phyloP scores from a whole-genome alignment of 305 asterid species.

The Fraxinus baroniana region DNA sequence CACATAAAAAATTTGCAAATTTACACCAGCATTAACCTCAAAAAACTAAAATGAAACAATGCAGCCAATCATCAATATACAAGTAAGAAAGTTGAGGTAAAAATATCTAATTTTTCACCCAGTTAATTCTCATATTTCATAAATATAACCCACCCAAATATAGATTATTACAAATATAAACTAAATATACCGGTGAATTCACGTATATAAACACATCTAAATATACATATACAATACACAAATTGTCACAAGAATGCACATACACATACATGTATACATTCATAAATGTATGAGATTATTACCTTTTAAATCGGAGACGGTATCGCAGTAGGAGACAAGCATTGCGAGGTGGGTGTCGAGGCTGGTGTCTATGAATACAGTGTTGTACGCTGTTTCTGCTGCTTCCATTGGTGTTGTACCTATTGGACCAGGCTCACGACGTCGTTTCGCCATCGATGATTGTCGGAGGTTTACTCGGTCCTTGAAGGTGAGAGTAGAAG shows the following conservation, averaged over 20 bases:
- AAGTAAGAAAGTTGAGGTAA: not conserved
- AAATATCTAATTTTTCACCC: not conserved
- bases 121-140: not conserved
- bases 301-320: conserved; percentile 60
- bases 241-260: not conserved
- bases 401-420: conserved; percentile 6
- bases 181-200: not conserved
- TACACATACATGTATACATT: not conserved
- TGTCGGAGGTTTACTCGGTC: not conserved
- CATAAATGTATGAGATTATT: not conserved
- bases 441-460: conserved; percentile 44
- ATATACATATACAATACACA: not conserved
- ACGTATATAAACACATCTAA: not conserved
- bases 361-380: conserved; percentile 63
- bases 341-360: conserved; percentile 60
- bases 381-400: conserved; percentile 20
- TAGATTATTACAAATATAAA: not conserved
- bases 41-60: not conserved
- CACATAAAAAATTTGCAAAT: not conserved
- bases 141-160: not conserved
- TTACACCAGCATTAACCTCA: not conserved
- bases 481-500: not conserved
- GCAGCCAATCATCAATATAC: not conserved
- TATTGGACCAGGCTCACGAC: conserved; percentile 34
- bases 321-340: conserved; percentile 43